Evolutionary conservation across 176 grass and related monocot genomes (phyloP), one percentile per base, ranked within the genome.

Genomic region (Oryza punctata): DNA sequence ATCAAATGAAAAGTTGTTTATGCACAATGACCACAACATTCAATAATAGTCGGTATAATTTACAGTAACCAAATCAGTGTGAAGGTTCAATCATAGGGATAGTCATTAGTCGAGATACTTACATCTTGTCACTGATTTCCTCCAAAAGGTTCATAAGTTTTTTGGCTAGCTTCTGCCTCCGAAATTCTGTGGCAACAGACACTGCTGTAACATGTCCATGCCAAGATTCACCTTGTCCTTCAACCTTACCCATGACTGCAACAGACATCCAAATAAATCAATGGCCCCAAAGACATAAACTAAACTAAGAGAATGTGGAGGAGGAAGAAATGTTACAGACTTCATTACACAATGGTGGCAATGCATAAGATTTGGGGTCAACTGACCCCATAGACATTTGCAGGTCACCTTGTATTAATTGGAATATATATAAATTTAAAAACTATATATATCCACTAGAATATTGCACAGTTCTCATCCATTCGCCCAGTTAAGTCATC

Each of bases 181-280:
- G 89, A 33, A 88, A 98, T 66, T 98, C 91, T 1, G 93, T 78
- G 75, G 96, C 91, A 87, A 98, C 93, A 67, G 96, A 95, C 10
- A 98, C 90, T 33, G 96, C 96, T 19, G 96, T 98, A 54, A 98
- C 96, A 33, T 98, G 96, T 23, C 96, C 96, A 82, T 98, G 96
- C 96, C 96, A 98, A 44, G 89, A 95, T 85, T 98, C 96, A 74
- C 96, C 96, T 94, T 98, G 93, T 25, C 96, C 96, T 94, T 98
- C 96, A 66, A 98, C 96, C 87, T 98, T 98, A 28, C 96, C 96
- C 96, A 98, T 98, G 45, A 98, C 96, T 98, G 82, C 71, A 91
- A 78, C 49, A 88, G 35, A 90, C 19, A 35, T 4, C 25, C 50
- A 78, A 74, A 24, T 70, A 44, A n/a, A 33, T 85, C 57, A 82